Conservation (phyloP, 495 filamentous ascomycete genomes). For the Podospora tetraspora region DNA sequence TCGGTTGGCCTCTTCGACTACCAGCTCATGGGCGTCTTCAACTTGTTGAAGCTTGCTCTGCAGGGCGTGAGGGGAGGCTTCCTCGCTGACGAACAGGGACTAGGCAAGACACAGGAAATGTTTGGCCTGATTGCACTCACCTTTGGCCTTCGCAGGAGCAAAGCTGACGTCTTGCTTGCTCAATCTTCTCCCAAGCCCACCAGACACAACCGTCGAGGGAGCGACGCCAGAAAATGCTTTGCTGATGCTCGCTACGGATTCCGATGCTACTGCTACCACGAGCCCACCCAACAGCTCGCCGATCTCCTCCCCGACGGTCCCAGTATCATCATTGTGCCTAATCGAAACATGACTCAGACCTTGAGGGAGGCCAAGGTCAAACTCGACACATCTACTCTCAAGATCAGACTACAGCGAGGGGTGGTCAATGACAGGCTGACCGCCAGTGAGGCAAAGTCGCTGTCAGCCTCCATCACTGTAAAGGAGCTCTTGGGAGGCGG, state of each 20-base stretch:
- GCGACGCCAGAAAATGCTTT: constrained; percentile 8
- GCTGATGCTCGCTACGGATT: constrained; percentile 21
- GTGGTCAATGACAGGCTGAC: constrained; percentile 18
- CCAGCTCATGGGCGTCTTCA: constrained; percentile 26
- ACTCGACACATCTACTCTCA: constrained; percentile 22
- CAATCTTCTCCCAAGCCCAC: neutral
- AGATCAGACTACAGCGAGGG: constrained; percentile 9
- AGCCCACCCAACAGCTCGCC: constrained; percentile 17
- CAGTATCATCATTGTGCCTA: constrained; percentile 21
- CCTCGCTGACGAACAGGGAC: constrained; percentile 26
- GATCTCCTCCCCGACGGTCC: constrained; percentile 23
- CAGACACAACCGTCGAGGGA: constrained; percentile 10
- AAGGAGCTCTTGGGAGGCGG: neutral
- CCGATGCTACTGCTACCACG: constrained; percentile 24
- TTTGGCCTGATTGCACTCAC: constrained; percentile 20
- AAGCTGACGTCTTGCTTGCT: constrained; percentile 16
- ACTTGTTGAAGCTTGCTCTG: constrained; percentile 13
- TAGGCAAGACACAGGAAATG: constrained; percentile 30
- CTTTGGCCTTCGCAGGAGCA: constrained; percentile 13
- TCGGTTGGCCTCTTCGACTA: constrained; percentile 26
- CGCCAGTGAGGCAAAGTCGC: neutral
- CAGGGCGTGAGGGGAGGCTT: constrained; percentile 21
- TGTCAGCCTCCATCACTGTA: constrained; percentile 7
- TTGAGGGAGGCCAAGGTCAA: constrained; percentile 21
- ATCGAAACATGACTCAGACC: constrained; percentile 12